phyloP scores from a whole-genome alignment of 2,329 filamentous ascomycete genomes.

The Huntiella abstrusa region DNA sequence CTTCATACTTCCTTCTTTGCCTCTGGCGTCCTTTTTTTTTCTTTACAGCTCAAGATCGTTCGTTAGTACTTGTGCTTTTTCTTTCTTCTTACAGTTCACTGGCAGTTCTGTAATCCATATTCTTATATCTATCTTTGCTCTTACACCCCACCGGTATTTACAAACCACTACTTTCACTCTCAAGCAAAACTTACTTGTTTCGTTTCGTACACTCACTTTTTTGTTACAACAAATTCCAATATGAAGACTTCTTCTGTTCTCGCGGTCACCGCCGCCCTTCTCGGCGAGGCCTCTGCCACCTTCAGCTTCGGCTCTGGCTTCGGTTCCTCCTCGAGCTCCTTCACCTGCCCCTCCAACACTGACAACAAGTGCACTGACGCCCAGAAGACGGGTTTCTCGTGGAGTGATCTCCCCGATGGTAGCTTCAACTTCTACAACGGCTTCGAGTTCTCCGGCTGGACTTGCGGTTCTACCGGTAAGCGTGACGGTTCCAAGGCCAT shows the following conservation, averaged over 20 bases:
- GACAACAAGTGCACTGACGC: conserved; percentile 59
- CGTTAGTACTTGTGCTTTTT: conserved; percentile 12
- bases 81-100: conserved; percentile 11
- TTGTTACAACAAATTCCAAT: not conserved
- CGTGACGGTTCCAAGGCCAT: conserved; percentile 30
- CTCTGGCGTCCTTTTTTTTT: conserved; percentile 10
- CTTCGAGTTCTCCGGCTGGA: conserved; percentile 57
- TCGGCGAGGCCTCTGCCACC: conserved; percentile 30
- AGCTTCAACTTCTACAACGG: conserved; percentile 47
- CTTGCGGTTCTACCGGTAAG: conserved; percentile 42
- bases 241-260: conserved; percentile 35
- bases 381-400: conserved; percentile 56
- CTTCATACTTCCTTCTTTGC: conserved; percentile 6
- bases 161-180: conserved; percentile 13
- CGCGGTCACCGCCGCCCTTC: conserved; percentile 28
- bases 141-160: conserved; percentile 5
- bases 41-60: conserved; percentile 8
- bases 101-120: conserved; percentile 15
- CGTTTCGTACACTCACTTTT: conserved; percentile 9
- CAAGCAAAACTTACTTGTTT: conserved; percentile 10
- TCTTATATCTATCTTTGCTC: conserved; percentile 12
- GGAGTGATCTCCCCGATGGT: conserved; percentile 42
- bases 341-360: conserved; percentile 50
- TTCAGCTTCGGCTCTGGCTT: conserved; percentile 17
- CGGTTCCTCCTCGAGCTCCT: conserved; percentile 19